Conservation (phyloP, 805 yeast genomes). For the Monosporozyma aerobia region DNA sequence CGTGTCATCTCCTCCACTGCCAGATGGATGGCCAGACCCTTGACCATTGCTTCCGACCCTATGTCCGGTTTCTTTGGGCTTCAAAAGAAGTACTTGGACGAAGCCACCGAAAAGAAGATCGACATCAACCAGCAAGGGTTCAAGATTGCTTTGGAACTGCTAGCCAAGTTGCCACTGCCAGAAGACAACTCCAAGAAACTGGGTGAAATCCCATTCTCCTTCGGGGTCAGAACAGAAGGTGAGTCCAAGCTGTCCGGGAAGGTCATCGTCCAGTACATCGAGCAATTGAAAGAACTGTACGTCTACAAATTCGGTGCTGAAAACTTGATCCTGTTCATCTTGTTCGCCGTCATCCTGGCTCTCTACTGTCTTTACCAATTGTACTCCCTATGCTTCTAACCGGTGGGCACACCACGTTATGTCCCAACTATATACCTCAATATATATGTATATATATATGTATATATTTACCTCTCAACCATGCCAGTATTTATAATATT, state of each 20-base stretch:
- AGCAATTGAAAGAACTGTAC: constrained; percentile 39
- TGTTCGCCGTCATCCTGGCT: constrained; percentile 25
- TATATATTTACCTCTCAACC: too few relatives aligned
- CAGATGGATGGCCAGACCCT: constrained; percentile 39
- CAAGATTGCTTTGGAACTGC: constrained; percentile 41
- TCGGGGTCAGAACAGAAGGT: constrained; percentile 48
- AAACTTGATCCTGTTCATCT: constrained; percentile 29
- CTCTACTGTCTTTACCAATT: constrained; percentile 26
- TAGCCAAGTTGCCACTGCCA: constrained; percentile 40
- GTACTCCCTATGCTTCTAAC: constrained; percentile 12
- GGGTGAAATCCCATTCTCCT: constrained; percentile 42
- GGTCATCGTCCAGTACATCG: constrained; percentile 40
- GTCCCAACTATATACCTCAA: too few relatives aligned
- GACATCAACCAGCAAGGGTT: constrained; percentile 38
- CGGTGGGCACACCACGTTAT: too few relatives aligned
- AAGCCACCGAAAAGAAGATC: constrained; percentile 26
- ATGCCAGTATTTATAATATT: too few relatives aligned
- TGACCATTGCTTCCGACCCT: constrained; percentile 44
- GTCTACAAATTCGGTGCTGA: constrained; percentile 37
- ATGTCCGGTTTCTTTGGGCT: constrained; percentile 46
- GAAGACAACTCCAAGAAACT: constrained; percentile 22
- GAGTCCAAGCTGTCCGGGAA: constrained; percentile 42
- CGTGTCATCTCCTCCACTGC: constrained; percentile 43
- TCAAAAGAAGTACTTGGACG: constrained; percentile 35
- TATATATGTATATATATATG: not conserved